A percentile compares a stretch with the other conserved stretches of the same genome.
These are phyloP conservation scores for Geotrichum carabidarum DNA, from an alignment of 1,139 yeast species.

Conservation along the genomic window DNA sequence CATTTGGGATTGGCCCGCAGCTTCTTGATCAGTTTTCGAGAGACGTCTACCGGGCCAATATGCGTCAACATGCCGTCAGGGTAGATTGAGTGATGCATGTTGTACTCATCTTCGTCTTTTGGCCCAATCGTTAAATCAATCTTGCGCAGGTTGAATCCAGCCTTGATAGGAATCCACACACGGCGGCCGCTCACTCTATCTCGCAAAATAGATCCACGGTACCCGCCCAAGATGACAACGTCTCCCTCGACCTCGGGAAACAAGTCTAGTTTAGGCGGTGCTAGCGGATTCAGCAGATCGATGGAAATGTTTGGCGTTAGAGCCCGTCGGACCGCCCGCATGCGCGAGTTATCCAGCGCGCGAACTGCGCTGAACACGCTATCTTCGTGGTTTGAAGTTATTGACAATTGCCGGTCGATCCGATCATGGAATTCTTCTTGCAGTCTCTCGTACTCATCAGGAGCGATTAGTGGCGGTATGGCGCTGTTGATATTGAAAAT, in stretches of 20 bases:
- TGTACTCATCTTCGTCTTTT: slow-evolving; percentile 53
- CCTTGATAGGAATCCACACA: slow-evolving; percentile 84
- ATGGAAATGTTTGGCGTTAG: slow-evolving; percentile 49
- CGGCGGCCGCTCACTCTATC: slow-evolving; percentile 60
- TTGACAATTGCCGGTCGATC: slow-evolving; percentile 52
- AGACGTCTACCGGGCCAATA: slow-evolving; percentile 82
- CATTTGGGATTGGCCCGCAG: slow-evolving; percentile 56
- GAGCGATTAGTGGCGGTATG: not conserved
- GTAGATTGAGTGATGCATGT: slow-evolving; percentile 47
- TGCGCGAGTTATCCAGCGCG: slow-evolving; percentile 60
- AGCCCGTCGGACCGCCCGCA: slow-evolving; percentile 63
- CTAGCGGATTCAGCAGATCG: slow-evolving; percentile 26
- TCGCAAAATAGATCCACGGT: slow-evolving; percentile 75
- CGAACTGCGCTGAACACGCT: slow-evolving; percentile 50
- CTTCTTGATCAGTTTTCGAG: slow-evolving; percentile 54
- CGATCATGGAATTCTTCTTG: slow-evolving; percentile 29
- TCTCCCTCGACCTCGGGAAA: slow-evolving; percentile 60
- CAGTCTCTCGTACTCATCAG: not conserved
- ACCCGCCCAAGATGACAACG: slow-evolving; percentile 77
- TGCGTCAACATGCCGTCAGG: slow-evolving; percentile 78
- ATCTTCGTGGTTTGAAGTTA: slow-evolving; percentile 62
- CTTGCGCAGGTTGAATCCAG: slow-evolving; percentile 70
- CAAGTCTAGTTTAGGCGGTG: slow-evolving; percentile 26
- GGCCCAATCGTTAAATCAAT: slow-evolving; percentile 72
- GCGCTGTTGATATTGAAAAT: slow-evolving; percentile 20